phyloP scores from a whole-genome alignment of 352 stramenopile genomes.

The Hyaloperonospora brassicae region DNA sequence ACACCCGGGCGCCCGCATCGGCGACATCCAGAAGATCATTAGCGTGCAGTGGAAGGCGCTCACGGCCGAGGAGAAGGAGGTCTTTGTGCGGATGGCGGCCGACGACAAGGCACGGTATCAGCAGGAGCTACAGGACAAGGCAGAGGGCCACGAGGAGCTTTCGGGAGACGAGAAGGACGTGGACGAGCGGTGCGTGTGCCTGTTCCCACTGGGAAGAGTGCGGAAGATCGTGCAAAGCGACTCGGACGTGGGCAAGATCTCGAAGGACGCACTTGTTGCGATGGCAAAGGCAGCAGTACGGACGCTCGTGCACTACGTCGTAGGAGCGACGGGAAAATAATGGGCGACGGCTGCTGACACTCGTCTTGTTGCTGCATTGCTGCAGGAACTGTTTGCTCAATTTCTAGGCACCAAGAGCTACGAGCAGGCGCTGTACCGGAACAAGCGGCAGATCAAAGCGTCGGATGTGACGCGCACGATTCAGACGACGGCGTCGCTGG shows the following conservation, averaged over 20 bases:
- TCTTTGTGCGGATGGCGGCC: constrained; percentile 78
- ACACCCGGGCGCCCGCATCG: constrained; percentile 49
- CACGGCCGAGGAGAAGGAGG: constrained; percentile 71
- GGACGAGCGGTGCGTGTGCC: constrained; percentile 28
- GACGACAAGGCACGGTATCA: constrained; percentile 85
- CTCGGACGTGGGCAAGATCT: constrained; percentile 86
- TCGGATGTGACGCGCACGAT: constrained; percentile 73
- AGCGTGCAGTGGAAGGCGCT: constrained; percentile 87
- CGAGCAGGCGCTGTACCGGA: constrained; percentile 75
- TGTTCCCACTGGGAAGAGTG: constrained; percentile 72
- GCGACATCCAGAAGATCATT: constrained; percentile 85
- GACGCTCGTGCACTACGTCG: background rate
- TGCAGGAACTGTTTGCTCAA: constrained; percentile 83
- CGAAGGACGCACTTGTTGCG: constrained; percentile 87
- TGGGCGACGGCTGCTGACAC: background rate
- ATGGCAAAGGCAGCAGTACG: constrained; percentile 88
- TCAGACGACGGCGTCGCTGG: constrained; percentile 61
- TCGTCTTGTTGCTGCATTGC: constrained; percentile 14
- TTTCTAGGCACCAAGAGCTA: constrained; percentile 88
- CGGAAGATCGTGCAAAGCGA: constrained; percentile 92
- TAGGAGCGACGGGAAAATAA: background rate
- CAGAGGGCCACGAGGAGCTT: constrained; percentile 45
- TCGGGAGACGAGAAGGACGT: constrained; percentile 26
- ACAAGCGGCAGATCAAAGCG: constrained; percentile 72
- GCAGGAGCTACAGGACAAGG: constrained; percentile 64